Percentiles rank a stretch among this genome's conserved stretches.
These are phyloP conservation scores for Arthrobotrys megalospora DNA, from an alignment of 2,329 filamentous ascomycete genomes.

Conservation along the genomic window DNA sequence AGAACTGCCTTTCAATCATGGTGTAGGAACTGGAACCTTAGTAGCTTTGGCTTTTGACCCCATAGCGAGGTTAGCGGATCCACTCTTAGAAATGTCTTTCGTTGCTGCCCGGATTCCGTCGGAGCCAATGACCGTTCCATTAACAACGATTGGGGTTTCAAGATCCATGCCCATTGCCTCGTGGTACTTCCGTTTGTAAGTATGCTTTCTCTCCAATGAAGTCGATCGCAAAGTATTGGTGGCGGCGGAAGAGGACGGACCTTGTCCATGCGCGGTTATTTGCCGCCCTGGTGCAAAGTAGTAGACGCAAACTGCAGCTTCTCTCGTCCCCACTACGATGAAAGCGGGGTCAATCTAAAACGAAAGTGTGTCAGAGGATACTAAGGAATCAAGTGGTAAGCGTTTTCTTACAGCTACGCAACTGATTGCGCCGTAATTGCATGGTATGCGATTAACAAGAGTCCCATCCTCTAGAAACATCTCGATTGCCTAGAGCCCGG, in stretches of 20 bases:
- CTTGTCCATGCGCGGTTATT: constrained; percentile 51
- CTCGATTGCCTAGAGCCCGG: constrained; percentile 34
- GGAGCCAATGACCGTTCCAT: not conserved
- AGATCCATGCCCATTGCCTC: constrained; percentile 59
- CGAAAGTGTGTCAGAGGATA: not conserved
- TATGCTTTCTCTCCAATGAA: constrained; percentile 56
- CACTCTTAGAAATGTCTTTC: constrained; percentile 26
- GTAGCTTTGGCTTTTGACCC: constrained; percentile 19
- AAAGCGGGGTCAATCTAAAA: constrained; percentile 55
- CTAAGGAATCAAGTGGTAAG: not conserved
- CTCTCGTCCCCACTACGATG: constrained; percentile 48
- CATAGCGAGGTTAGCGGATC: constrained; percentile 26
- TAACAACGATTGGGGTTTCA: constrained; percentile 39
- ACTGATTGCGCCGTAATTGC: constrained; percentile 34
- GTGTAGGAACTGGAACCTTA: constrained; percentile 47
- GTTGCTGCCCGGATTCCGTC: constrained; percentile 21
- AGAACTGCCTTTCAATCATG: constrained; percentile 34
- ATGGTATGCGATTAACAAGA: constrained; percentile 30
- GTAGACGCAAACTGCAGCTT: constrained; percentile 49
- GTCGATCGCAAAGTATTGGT: constrained; percentile 45
- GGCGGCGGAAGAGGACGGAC: constrained; percentile 57
- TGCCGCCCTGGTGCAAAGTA: constrained; percentile 54
- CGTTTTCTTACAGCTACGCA: constrained; percentile 41
- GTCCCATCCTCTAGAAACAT: constrained; percentile 38
- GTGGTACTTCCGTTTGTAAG: constrained; percentile 60